Percentiles rank a stretch among this genome's conserved stretches.
These are phyloP conservation scores for Nicotiana noctiflora DNA, from an alignment of 257 asterid species.

Conservation along the genomic window DNA sequence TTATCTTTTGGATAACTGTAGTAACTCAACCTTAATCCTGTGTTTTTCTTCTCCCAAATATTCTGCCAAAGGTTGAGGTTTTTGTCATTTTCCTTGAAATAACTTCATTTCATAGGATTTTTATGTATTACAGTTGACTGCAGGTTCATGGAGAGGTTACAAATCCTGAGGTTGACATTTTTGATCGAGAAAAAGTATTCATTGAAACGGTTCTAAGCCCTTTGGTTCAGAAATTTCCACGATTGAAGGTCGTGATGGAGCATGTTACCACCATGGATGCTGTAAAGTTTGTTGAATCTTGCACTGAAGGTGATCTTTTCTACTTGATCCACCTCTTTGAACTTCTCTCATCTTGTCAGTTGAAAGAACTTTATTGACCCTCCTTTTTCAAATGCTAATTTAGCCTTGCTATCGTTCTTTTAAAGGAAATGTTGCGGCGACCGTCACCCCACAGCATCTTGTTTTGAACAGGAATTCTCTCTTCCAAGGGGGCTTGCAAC, in stretches of 20 bases:
- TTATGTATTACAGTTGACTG: background rate
- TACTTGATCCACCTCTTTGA: background rate
- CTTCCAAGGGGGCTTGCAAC: conserved; percentile 90
- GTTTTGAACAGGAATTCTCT: conserved; percentile 85
- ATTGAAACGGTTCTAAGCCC: conserved; percentile 69
- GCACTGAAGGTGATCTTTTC: conserved; percentile 47
- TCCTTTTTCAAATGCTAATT: conserved; percentile 2
- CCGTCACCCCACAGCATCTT: conserved; percentile 96
- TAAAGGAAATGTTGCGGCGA: conserved; percentile 84
- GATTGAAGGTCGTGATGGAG: conserved; percentile 88
- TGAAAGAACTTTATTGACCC: background rate
- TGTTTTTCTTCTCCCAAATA: background rate
- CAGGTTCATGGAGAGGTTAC: conserved; percentile 99
- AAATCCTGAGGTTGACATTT: conserved; percentile 66
- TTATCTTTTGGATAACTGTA: background rate
- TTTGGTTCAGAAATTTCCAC: conserved; percentile 60
- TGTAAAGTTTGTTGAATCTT: conserved; percentile 70
- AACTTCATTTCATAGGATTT: background rate
- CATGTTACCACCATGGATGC: conserved; percentile 92
- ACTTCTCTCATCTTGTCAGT: background rate
- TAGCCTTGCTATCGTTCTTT: conserved; percentile 8
- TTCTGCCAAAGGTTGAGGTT: background rate
- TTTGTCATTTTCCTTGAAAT: background rate
- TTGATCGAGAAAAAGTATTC: conserved; percentile 91
- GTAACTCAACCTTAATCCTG: background rate